These are phyloP conservation scores for Wickerhamomyces pijperi DNA, from an alignment of 805 yeast genomes.

Conservation along the genomic window DNA sequence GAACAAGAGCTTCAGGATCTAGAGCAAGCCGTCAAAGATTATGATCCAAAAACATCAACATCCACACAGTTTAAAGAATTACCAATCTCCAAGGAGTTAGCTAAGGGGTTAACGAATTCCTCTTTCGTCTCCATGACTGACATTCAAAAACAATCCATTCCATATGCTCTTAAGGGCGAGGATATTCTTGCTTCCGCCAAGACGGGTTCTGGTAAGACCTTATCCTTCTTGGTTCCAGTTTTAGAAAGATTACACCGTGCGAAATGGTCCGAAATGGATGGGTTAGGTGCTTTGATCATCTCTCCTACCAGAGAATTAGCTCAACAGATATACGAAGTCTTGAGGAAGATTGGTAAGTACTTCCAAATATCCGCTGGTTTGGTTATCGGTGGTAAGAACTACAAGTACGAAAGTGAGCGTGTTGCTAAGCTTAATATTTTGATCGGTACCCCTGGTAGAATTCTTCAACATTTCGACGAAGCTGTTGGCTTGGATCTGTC, in stretches of 20 bases:
- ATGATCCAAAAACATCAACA: constrained; percentile 30
- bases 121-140: constrained; percentile 76
- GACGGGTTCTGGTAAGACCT: constrained; percentile 94
- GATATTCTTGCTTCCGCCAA: constrained; percentile 96
- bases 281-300: constrained; percentile 59
- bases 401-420: constrained; percentile 63
- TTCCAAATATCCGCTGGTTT: constrained; percentile 52
- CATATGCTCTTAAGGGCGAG: constrained; percentile 64
- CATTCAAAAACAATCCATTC: constrained; percentile 73
- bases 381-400: constrained; percentile 53
- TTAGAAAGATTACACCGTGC: constrained; percentile 51
- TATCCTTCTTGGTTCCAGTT: constrained; percentile 79
- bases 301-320: constrained; percentile 65
- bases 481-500: constrained; percentile 46
- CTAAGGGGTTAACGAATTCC: constrained; percentile 67
- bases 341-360: constrained; percentile 45
- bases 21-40: constrained; percentile 40
- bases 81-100: constrained; percentile 58
- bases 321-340: constrained; percentile 60
- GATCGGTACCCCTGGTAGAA: constrained; percentile 89
- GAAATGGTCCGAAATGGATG: constrained; percentile 23
- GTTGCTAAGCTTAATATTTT: constrained; percentile 65
- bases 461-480: constrained; percentile 63
- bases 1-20: constrained; percentile 28
- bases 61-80: constrained; percentile 56